These are phyloP conservation scores for Cymodocea nodosa DNA, from an alignment of 116 monocot species.

Conservation along the genomic window DNA sequence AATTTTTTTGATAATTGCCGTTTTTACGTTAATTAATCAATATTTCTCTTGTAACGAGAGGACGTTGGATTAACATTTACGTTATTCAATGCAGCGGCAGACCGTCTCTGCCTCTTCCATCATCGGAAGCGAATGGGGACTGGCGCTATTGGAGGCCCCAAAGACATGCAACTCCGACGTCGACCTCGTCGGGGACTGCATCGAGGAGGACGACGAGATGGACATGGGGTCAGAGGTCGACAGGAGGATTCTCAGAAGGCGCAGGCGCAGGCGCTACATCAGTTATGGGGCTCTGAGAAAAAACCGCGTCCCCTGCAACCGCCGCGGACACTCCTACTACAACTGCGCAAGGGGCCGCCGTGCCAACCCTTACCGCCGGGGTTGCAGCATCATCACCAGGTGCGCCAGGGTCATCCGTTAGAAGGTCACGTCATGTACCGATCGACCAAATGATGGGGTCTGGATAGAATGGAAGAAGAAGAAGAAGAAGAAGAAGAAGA, in stretches of 20 bases:
- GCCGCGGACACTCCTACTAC: constrained; percentile 62
- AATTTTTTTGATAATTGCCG: too few relatives aligned
- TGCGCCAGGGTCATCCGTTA: constrained; percentile 18
- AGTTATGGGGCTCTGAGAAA: constrained; percentile 57
- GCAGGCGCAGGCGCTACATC: constrained; percentile 19
- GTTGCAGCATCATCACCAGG: constrained; percentile 54
- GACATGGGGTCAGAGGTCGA: constrained; percentile 27
- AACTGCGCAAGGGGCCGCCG: constrained; percentile 28
- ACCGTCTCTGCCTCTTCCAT: not conserved
- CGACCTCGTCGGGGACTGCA: constrained; percentile 19
- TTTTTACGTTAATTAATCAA: too few relatives aligned
- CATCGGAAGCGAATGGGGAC: not conserved
- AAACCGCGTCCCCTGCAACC: constrained; percentile 54
- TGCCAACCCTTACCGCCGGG: constrained; percentile 69
- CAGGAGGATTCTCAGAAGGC: constrained; percentile 18
- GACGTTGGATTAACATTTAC: too few relatives aligned
- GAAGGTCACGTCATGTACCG: too few relatives aligned
- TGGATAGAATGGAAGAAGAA: not conserved
- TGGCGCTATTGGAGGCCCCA: not conserved
- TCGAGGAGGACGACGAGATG: constrained; percentile 35
- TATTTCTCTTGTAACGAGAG: too few relatives aligned
- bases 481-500: constrained; percentile 1
- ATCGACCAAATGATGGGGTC: too few relatives aligned
- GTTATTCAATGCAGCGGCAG: not conserved
- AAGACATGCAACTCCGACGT: constrained; percentile 1